Conservation (phyloP, 495 filamentous ascomycete genomes). For the Bacidia gigantensis region DNA sequence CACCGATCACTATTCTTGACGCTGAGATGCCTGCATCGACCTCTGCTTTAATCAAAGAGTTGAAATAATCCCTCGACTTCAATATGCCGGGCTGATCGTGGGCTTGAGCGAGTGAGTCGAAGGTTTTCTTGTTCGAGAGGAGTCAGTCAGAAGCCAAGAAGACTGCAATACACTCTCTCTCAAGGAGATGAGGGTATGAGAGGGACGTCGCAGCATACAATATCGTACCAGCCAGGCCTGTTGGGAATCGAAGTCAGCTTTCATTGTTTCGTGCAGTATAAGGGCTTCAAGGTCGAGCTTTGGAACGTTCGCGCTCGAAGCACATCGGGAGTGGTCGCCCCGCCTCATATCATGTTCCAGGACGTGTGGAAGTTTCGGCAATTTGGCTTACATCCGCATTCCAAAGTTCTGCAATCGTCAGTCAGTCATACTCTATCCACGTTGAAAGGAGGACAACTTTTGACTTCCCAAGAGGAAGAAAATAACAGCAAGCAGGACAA, state of each 20-base stretch:
- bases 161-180: not conserved
- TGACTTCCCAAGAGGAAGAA: too few relatives aligned
- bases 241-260: too few relatives aligned
- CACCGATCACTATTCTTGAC: constrained; percentile 70
- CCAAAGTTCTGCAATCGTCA: constrained; percentile 58
- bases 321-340: too few relatives aligned
- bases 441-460: too few relatives aligned
- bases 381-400: constrained; percentile 72
- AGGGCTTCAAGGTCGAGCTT: too few relatives aligned
- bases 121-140: constrained; percentile 8
- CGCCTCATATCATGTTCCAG: too few relatives aligned
- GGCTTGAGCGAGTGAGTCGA: constrained; percentile 32
- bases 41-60: constrained; percentile 68
- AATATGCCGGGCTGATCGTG: constrained; percentile 77
- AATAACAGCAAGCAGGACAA: too few relatives aligned
- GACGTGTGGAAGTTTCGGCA: too few relatives aligned
- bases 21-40: constrained; percentile 71
- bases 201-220: constrained; percentile 9
- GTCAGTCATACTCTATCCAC: constrained; percentile 2
- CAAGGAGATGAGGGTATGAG: not conserved
- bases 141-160: not conserved
- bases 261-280: not conserved
- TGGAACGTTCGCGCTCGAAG: too few relatives aligned
- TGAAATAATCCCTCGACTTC: constrained; percentile 57
- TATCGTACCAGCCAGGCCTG: constrained; percentile 28